Conservation (phyloP, 2,329 filamentous ascomycete species). For the Arthrinium puccinioides region DNA sequence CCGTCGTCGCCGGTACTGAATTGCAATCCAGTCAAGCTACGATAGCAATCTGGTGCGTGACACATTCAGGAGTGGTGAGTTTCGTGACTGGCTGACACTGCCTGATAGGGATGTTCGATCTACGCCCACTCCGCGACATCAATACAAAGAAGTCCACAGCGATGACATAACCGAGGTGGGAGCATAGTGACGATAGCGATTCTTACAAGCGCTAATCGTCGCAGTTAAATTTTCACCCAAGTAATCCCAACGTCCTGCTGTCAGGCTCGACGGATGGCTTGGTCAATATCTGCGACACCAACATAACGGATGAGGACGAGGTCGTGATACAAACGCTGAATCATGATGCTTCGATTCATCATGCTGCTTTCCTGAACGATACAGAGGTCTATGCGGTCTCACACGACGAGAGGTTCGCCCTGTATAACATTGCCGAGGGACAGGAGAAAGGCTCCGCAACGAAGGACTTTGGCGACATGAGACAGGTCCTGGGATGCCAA, state of each 20-base stretch:
- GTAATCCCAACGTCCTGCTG: slow-evolving; percentile 53
- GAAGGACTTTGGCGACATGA: slow-evolving; percentile 60
- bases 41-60: slow-evolving; percentile 52
- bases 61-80: no score
- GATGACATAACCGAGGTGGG: slow-evolving; percentile 60
- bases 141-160: slow-evolving; percentile 59
- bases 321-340: slow-evolving; percentile 73
- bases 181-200: slow-evolving; percentile 5
- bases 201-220: slow-evolving; percentile 12
- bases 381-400: slow-evolving; percentile 65
- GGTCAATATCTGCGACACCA: slow-evolving; percentile 68
- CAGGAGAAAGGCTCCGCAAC: slow-evolving; percentile 50
- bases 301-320: slow-evolving; percentile 67
- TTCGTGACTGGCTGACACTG: slow-evolving; percentile 8
- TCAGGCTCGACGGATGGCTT: slow-evolving; percentile 76
- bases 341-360: slow-evolving; percentile 67
- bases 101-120: slow-evolving; percentile 49
- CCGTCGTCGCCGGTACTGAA: slow-evolving; percentile 68
- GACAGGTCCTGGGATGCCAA: slow-evolving; percentile 58
- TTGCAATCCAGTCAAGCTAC: slow-evolving; percentile 56
- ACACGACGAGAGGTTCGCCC: slow-evolving; percentile 70
- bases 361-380: slow-evolving; percentile 61
- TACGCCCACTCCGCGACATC: slow-evolving; percentile 35
- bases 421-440: slow-evolving; percentile 63
- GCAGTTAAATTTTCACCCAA: slow-evolving; percentile 55